Evolutionary conservation across 2,329 filamentous ascomycete species (phyloP).

Genomic region (Reticulascus tulasneorum): DNA sequence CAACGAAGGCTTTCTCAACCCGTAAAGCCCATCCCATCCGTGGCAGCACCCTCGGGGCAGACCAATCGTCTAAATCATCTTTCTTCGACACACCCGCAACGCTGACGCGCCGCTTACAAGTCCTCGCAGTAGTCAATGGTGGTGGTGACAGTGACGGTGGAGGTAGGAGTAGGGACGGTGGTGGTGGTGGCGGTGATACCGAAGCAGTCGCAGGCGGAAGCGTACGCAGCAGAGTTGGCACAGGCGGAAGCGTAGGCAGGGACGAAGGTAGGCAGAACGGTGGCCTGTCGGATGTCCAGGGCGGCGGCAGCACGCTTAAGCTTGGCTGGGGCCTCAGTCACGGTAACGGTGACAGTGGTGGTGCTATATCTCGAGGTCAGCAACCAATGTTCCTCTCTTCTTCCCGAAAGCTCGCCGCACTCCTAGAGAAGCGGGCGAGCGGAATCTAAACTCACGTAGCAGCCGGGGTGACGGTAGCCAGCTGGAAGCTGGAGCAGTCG

Average conservation of each 20-base stretch:
- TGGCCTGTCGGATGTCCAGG: conserved; percentile 24
- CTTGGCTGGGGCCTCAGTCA: conserved; percentile 26
- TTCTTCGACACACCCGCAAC: neutral
- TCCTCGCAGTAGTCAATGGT: conserved; percentile 38
- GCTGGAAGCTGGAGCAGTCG: conserved; percentile 37
- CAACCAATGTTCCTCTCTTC: neutral
- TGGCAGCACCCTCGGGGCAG: conserved; percentile 3
- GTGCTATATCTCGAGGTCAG: conserved; percentile 20
- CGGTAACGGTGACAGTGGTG: conserved; percentile 34
- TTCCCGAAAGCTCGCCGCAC: neutral
- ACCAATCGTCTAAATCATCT: conserved; percentile 3
- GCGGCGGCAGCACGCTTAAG: conserved; percentile 21
- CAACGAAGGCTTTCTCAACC: neutral
- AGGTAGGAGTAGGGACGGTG: conserved; percentile 34
- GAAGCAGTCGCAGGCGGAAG: conserved; percentile 41
- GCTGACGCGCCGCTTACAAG: conserved; percentile 7
- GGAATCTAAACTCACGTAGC: conserved; percentile 31
- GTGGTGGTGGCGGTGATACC: conserved; percentile 35
- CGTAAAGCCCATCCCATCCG: neutral
- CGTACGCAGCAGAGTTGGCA: conserved; percentile 27
- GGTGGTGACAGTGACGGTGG: conserved; percentile 36
- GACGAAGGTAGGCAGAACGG: conserved; percentile 25
- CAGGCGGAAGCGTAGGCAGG: conserved; percentile 38
- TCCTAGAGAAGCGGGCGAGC: neutral
- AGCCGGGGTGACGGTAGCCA: conserved; percentile 34